Conservation (phyloP, 139 green algal species). For the Chlamydomonas sp. region DNA sequence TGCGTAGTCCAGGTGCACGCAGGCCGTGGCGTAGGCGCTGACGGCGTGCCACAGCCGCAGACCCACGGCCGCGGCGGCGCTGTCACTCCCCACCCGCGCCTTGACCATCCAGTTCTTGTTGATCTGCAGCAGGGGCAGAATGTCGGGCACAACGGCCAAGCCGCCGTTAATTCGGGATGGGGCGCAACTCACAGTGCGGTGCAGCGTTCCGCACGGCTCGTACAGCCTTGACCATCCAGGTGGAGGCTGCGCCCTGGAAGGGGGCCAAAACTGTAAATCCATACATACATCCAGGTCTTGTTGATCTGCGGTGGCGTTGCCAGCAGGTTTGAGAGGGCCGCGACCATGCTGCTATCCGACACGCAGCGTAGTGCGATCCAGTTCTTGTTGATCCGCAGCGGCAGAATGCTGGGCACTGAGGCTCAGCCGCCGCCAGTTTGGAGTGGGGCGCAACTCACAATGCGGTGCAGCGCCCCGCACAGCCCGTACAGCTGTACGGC, state of each 20-base stretch:
- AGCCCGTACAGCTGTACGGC: too few relatives aligned
- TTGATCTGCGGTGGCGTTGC: neutral
- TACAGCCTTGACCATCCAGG: neutral
- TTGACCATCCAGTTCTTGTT: constrained; percentile 90
- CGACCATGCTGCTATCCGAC: neutral
- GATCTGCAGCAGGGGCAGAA: constrained; percentile 41
- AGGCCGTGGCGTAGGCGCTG: constrained; percentile 14
- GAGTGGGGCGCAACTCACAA: too few relatives aligned
- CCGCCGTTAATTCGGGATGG: too few relatives aligned
- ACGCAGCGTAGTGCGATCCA: neutral
- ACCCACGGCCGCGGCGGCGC: constrained; percentile 36
- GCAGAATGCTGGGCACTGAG: too few relatives aligned
- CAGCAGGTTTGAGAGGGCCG: neutral
- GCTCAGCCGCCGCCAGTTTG: too few relatives aligned
- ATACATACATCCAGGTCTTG: constrained; percentile 89
- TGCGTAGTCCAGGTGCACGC: constrained; percentile 15
- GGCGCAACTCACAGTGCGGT: too few relatives aligned
- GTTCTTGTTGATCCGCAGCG: too few relatives aligned
- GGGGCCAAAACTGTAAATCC: too few relatives aligned
- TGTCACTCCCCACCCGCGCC: constrained; percentile 57
- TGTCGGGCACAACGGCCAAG: too few relatives aligned
- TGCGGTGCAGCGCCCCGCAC: too few relatives aligned
- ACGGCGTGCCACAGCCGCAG: constrained; percentile 32
- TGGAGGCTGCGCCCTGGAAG: too few relatives aligned
- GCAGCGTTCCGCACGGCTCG: too few relatives aligned